These are phyloP conservation scores for Solanum hybrid DNA, from an alignment of 305 asterid species.

Conservation along the genomic window DNA sequence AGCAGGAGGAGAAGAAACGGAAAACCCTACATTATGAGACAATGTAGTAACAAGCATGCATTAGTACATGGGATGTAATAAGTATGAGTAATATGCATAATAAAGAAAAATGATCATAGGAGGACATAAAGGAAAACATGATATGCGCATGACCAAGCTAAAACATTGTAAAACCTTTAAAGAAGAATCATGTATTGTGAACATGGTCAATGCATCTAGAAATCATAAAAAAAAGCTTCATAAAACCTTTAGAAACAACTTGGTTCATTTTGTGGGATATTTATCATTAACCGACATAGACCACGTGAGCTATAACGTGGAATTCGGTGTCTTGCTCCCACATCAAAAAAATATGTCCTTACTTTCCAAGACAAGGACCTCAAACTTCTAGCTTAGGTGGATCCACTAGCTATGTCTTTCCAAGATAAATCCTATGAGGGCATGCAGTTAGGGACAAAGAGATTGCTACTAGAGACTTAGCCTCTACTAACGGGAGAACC, in stretches of 20 bases:
- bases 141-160: no score
- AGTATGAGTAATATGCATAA: background rate
- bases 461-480: background rate
- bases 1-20: background rate
- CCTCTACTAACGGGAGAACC: background rate
- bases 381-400: background rate
- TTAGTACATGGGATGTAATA: background rate
- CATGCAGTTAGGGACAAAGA: background rate
- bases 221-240: background rate
- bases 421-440: background rate
- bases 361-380: background rate
- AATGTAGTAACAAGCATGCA: background rate
- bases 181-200: no score
- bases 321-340: background rate
- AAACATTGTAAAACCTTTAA: no score
- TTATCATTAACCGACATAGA: background rate
- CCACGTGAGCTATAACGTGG: background rate
- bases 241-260: background rate
- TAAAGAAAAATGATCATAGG: background rate
- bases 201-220: no score
- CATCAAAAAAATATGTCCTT: background rate
- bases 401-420: background rate
- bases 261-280: background rate
- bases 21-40: background rate
- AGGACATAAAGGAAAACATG: no score